These are phyloP conservation scores for Paramecium tetraurelia DNA, from an alignment of 73 alveolate genomes.

Conservation along the genomic window DNA sequence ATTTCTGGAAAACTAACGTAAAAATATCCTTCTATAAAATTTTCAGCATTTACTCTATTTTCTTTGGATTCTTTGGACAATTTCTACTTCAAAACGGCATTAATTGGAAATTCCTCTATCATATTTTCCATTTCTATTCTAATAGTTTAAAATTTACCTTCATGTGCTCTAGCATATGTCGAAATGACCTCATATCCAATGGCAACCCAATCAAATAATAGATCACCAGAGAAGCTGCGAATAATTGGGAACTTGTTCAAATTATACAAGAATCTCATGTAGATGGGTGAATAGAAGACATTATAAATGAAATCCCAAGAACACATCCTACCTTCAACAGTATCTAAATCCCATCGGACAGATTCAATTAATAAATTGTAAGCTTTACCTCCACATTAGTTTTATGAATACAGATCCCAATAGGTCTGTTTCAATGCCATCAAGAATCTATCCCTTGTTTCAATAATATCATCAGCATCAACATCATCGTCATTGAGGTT, in stretches of 20 bases:
- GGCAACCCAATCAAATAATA: constrained; percentile 53
- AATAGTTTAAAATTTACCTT: neutral
- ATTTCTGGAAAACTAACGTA: constrained; percentile 63
- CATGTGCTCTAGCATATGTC: constrained; percentile 58
- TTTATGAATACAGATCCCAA: constrained; percentile 53
- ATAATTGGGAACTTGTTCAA: constrained; percentile 40
- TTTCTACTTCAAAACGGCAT: neutral
- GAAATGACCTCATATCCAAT: constrained; percentile 57
- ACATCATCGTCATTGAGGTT: constrained; percentile 15
- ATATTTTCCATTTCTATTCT: constrained; percentile 5
- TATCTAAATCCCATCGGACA: constrained; percentile 62
- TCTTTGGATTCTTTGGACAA: constrained; percentile 47
- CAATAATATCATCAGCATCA: constrained; percentile 61
- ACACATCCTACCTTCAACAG: constrained; percentile 59
- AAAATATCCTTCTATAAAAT: constrained; percentile 48
- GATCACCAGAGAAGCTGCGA: constrained; percentile 40
- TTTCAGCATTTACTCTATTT: constrained; percentile 56
- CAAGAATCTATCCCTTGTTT: constrained; percentile 71
- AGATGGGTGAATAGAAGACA: constrained; percentile 33
- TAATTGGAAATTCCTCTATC: constrained; percentile 40
- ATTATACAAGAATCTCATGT: constrained; percentile 19
- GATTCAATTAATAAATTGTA: constrained; percentile 41
- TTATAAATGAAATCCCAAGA: constrained; percentile 64
- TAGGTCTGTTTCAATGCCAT: constrained; percentile 70
- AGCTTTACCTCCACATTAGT: constrained; percentile 60